Conservation (phyloP, 192 early-diverging fungal genomes). For the Globomyces pollinis-pini region DNA sequence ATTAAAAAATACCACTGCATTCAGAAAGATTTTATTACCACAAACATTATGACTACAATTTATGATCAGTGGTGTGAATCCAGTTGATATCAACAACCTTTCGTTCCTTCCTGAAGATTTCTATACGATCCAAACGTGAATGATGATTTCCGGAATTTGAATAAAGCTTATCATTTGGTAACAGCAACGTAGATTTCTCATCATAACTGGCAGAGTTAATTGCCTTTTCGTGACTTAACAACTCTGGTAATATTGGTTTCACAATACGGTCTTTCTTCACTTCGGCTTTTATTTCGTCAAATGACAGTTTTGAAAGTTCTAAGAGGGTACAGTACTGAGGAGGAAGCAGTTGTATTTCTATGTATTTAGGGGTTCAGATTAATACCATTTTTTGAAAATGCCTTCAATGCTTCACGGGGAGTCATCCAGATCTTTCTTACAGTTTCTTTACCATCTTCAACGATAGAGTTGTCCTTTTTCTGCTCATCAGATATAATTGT, state of each 20-base stretch:
- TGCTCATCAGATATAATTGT: constrained; percentile 40
- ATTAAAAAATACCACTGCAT: too few relatives aligned
- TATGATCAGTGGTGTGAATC: too few relatives aligned
- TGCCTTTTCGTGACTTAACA: background rate
- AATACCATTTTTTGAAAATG: constrained; percentile 24
- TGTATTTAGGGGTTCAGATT: background rate
- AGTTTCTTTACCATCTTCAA: constrained; percentile 54
- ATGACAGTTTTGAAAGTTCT: constrained; percentile 36
- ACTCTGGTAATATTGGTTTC: background rate
- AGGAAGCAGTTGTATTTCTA: constrained; percentile 46
- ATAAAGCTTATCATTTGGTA: constrained; percentile 40
- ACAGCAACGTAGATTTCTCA: constrained; percentile 2
- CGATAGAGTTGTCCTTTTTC: background rate
- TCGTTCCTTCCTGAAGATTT: background rate
- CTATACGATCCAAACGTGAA: background rate
- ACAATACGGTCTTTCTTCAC: background rate
- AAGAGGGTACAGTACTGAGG: constrained; percentile 59
- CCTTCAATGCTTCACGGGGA: constrained; percentile 50
- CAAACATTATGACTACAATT: too few relatives aligned
- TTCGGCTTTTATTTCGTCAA: constrained; percentile 42
- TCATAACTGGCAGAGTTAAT: background rate
- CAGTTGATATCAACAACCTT: constrained; percentile 8
- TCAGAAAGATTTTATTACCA: too few relatives aligned
- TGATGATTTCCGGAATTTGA: constrained; percentile 4
- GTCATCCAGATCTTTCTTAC: constrained; percentile 57